Percentiles rank a stretch among this genome's conserved stretches.
phyloP scores from a whole-genome alignment of 108 stramenopile genomes.

The Chaetoceros tenuissimus region DNA sequence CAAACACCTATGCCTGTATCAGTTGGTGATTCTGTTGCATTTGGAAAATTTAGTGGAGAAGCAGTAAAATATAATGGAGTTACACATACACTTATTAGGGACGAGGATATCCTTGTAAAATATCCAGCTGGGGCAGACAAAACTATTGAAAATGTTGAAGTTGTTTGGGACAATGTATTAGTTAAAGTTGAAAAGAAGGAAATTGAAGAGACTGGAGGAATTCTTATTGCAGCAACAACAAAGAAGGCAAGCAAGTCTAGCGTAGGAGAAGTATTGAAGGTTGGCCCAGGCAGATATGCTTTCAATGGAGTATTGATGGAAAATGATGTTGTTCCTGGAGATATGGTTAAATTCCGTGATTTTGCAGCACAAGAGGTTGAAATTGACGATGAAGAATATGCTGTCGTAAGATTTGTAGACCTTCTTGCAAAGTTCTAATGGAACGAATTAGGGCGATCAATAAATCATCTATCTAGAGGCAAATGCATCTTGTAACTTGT shows the following conservation, averaged over 20 bases:
- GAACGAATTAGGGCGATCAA: no score
- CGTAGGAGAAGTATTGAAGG: constrained; percentile 79
- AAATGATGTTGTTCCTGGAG: constrained; percentile 71
- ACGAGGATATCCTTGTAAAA: constrained; percentile 79
- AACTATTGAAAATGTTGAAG: constrained; percentile 52
- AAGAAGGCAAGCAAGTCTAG: constrained; percentile 42
- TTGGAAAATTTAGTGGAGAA: constrained; percentile 84
- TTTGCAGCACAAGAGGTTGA: constrained; percentile 80
- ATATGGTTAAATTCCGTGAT: constrained; percentile 80
- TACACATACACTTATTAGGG: constrained; percentile 76
- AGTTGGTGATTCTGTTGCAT: constrained; percentile 70
- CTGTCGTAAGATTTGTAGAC: constrained; percentile 69
- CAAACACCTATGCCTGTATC: constrained; percentile 62
- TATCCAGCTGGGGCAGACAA: constrained; percentile 46
- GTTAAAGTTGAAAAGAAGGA: constrained; percentile 57
- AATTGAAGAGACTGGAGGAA: constrained; percentile 44
- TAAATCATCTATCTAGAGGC: no score
- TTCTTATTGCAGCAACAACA: constrained; percentile 56
- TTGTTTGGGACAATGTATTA: constrained; percentile 72
- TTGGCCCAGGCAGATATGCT: constrained; percentile 77
- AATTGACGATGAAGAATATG: constrained; percentile 77
- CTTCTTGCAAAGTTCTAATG: constrained; percentile 84
- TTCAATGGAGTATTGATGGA: constrained; percentile 69
- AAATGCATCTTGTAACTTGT: no score
- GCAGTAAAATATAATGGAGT: constrained; percentile 71